Evolutionary conservation across 331 rosid species (phyloP).

Genomic region (Quercus phellos): DNA sequence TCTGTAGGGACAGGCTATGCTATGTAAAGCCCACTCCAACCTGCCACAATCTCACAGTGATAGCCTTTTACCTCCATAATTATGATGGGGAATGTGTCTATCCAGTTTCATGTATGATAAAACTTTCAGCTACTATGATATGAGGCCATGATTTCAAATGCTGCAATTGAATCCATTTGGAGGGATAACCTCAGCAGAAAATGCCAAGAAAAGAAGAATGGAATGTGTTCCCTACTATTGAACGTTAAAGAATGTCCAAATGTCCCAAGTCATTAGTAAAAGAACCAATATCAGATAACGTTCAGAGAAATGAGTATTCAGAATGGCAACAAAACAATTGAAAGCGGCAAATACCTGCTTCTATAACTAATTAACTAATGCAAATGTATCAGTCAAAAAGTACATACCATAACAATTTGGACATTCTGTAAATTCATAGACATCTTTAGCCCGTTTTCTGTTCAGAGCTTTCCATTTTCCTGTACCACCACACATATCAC

Average conservation of each 20-base stretch:
- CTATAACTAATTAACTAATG: not conserved
- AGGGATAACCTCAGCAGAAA: not conserved
- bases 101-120: not conserved
- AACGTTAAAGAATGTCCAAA: not conserved
- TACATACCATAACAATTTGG: conserved; percentile 93
- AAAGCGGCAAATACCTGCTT: not conserved
- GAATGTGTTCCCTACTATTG: not conserved
- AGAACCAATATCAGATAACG: not conserved
- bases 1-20: not conserved
- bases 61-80: not conserved
- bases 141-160: not conserved
- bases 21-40: not conserved
- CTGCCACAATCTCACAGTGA: not conserved
- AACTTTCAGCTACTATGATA: not conserved
- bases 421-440: conserved; percentile 92
- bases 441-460: conserved; percentile 94
- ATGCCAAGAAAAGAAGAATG: not conserved
- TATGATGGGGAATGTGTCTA: not conserved
- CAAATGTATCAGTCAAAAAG: not conserved
- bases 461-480: conserved; percentile 99
- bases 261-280: not conserved
- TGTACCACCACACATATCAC: conserved; percentile 99
- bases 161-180: not conserved
- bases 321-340: not conserved
- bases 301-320: not conserved